Evolutionary conservation across 176 grass and related monocot species (phyloP).

Genomic region (Oryza coarctata): DNA sequence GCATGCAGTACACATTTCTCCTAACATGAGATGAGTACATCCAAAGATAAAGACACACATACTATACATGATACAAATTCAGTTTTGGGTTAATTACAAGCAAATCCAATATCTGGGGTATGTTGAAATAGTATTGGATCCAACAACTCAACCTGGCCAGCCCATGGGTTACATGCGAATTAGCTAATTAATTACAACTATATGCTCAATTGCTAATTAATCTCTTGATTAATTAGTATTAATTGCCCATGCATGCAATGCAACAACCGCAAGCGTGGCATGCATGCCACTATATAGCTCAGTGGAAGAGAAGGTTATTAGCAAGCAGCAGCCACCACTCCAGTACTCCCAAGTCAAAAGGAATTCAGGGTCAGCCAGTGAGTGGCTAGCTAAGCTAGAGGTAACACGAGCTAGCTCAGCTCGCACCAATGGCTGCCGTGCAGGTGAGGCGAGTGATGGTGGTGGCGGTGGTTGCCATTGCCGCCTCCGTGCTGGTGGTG

Average conservation of each 20-base stretch:
- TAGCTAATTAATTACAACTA: background rate
- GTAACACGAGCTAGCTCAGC: too few relatives aligned
- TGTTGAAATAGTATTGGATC: background rate
- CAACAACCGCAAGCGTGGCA: background rate
- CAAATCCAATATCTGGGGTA: background rate
- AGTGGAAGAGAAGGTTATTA: background rate
- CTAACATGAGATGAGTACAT: background rate
- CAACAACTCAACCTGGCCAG: too few relatives aligned
- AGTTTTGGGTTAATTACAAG: background rate
- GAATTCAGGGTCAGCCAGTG: background rate
- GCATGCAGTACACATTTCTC: background rate
- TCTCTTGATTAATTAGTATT: background rate
- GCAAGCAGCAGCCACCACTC: background rate
- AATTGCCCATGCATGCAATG: background rate
- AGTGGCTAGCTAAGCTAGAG: background rate
- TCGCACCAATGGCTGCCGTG: slow-evolving; percentile 20
- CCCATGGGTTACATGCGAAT: background rate
- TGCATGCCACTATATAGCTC: slow-evolving; percentile 21
- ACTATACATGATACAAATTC: background rate
- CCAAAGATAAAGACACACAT: background rate
- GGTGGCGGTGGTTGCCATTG: slow-evolving; percentile 1
- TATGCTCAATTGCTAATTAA: background rate
- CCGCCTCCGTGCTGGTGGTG: background rate
- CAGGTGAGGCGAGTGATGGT: background rate
- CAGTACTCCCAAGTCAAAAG: background rate